A percentile compares a stretch with the other conserved stretches of the same genome.
Evolutionary conservation across 2,329 filamentous ascomycete species (phyloP).

Genomic region (Capronia coronata): DNA sequence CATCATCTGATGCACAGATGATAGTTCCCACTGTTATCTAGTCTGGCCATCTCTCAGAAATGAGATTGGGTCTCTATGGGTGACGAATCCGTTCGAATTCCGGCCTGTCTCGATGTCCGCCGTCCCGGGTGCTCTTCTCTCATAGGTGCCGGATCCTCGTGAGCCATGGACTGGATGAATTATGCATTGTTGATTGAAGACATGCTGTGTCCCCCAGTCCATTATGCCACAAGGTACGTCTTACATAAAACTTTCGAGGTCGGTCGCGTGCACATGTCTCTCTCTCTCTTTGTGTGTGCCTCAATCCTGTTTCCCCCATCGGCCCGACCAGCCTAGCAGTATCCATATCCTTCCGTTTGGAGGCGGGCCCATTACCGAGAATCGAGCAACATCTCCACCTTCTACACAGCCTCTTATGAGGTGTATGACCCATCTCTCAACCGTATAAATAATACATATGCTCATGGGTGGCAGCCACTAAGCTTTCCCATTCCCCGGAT

Average conservation of each 20-base stretch:
- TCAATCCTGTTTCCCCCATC: not conserved
- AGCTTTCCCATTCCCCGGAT: not conserved
- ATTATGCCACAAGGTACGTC: not conserved
- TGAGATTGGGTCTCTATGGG: too few relatives aligned
- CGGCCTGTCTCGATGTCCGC: too few relatives aligned
- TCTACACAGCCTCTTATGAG: not conserved
- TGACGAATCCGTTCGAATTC: not conserved
- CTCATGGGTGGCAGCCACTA: not conserved
- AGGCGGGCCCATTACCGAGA: not conserved
- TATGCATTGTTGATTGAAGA: not conserved
- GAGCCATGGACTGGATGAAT: too few relatives aligned
- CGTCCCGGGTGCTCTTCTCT: too few relatives aligned
- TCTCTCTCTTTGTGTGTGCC: not conserved
- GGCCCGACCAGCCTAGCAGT: not conserved
- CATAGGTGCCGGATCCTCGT: too few relatives aligned
- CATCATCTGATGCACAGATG: not conserved
- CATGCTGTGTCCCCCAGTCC: not conserved
- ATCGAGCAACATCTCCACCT: not conserved
- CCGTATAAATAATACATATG: constrained; percentile 2
- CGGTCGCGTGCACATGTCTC: not conserved
- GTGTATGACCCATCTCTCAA: not conserved
- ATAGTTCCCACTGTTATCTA: not conserved
- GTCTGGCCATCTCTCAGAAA: too few relatives aligned
- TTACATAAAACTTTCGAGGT: not conserved
- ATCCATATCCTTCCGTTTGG: not conserved